These are phyloP conservation scores for Aspergillus sclerotioniger DNA, from an alignment of 495 filamentous ascomycete species.

Conservation along the genomic window DNA sequence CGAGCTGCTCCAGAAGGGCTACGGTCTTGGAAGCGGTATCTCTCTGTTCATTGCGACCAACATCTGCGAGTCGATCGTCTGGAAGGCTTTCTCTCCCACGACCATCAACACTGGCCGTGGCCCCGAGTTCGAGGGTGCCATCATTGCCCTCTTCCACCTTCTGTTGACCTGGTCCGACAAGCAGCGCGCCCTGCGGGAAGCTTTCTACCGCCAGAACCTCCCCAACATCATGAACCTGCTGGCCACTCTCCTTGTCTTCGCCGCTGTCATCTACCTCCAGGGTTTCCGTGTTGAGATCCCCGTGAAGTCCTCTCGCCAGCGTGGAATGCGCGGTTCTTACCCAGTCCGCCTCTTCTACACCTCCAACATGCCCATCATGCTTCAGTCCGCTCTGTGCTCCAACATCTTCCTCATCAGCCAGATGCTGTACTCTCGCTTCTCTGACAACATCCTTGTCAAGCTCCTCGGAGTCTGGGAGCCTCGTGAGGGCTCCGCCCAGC, in stretches of 20 bases:
- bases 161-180: slow-evolving; percentile 99
- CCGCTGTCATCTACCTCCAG: slow-evolving; percentile 98
- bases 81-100: slow-evolving; percentile 99
- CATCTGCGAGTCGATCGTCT: slow-evolving; percentile 99
- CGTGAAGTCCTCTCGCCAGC: slow-evolving; percentile 98
- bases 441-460: slow-evolving; percentile 94
- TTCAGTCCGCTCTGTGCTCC: slow-evolving; percentile 95
- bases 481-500: slow-evolving; percentile 91
- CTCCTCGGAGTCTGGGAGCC: slow-evolving; percentile 99
- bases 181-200: slow-evolving; percentile 92
- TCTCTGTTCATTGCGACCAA: slow-evolving; percentile 99
- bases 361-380: slow-evolving; percentile 94
- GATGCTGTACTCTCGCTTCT: slow-evolving; percentile 98
- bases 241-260: slow-evolving; percentile 89
- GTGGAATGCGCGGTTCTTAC: slow-evolving; percentile 87
- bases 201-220: slow-evolving; percentile 98
- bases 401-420: slow-evolving; percentile 99
- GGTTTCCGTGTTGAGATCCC: slow-evolving; percentile 99
- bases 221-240: slow-evolving; percentile 99
- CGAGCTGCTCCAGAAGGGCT: slow-evolving; percentile 98
- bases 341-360: slow-evolving; percentile 67
- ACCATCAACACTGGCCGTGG: slow-evolving; percentile 99
- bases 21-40: slow-evolving; percentile 97
- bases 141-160: slow-evolving; percentile 97
- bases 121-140: slow-evolving; percentile 98